Percentiles rank a stretch among this genome's conserved stretches.
Conservation (phyloP, 2,329 filamentous ascomycete species). For the Sporothrix schenckii region DNA sequence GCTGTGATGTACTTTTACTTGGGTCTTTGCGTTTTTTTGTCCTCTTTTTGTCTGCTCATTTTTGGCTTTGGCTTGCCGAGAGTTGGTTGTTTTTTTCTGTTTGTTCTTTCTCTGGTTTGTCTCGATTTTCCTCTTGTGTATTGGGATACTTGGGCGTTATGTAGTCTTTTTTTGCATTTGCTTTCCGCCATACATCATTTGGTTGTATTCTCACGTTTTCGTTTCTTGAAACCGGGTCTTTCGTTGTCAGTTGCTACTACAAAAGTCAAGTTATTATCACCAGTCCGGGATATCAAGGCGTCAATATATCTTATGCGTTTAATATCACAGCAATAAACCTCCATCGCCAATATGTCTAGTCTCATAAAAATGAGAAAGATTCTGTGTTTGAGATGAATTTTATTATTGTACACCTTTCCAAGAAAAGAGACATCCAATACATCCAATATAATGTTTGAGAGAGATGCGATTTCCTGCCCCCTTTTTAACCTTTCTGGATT, state of each 20-base stretch:
- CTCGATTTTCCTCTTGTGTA: neutral
- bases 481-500: neutral
- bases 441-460: neutral
- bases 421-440: neutral
- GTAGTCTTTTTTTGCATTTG: slow-evolving; percentile 9
- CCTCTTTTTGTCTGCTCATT: slow-evolving; percentile 6
- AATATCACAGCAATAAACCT: no score
- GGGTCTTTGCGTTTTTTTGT: neutral
- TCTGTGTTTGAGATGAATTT: neutral
- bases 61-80: slow-evolving; percentile 17
- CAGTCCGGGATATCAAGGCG: no score
- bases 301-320: no score
- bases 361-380: neutral
- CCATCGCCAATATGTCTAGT: no score
- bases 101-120: neutral
- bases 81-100: slow-evolving; percentile 12
- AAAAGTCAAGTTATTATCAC: no score
- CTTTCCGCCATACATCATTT: slow-evolving; percentile 6
- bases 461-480: neutral
- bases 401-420: neutral
- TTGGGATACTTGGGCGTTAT: slow-evolving; percentile 24
- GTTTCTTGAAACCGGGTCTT: neutral
- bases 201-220: slow-evolving; percentile 1
- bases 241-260: no score
- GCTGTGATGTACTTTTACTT: neutral